phyloP scores from a whole-genome alignment of 345 rosid genomes.

The Firmiana major region DNA sequence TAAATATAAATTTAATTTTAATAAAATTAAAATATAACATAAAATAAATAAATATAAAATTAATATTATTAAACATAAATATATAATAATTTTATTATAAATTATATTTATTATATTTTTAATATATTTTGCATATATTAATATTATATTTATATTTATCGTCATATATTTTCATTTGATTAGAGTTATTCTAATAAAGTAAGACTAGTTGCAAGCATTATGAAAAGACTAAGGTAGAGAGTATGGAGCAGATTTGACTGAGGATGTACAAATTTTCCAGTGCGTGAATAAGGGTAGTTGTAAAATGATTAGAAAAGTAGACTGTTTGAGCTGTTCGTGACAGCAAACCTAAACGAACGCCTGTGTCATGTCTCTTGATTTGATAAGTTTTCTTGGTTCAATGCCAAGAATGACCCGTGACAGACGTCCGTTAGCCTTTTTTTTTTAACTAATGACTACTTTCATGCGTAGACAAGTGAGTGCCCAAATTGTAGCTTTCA shows the following conservation, averaged over 20 bases:
- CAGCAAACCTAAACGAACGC: not conserved
- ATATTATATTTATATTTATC: too few species aligned
- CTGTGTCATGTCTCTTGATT: not conserved
- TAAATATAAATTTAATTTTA: too few species aligned
- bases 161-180: too few species aligned
- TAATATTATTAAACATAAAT: too few species aligned
- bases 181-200: not conserved
- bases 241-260: not conserved
- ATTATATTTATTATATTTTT: too few species aligned
- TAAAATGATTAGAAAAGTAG: not conserved
- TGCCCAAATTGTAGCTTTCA: not conserved
- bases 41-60: too few species aligned
- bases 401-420: constrained; percentile 14
- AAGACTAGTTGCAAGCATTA: not conserved
- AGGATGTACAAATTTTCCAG: not conserved
- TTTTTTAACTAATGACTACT: not conserved
- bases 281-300: not conserved
- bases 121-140: too few species aligned
- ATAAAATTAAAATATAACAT: too few species aligned
- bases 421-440: not conserved
- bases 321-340: not conserved
- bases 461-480: not conserved
- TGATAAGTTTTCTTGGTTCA: not conserved
- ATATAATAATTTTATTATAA: too few species aligned
- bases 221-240: not conserved